These are phyloP conservation scores for Lycium barbarum DNA, from an alignment of 257 asterid species.

Conservation along the genomic window DNA sequence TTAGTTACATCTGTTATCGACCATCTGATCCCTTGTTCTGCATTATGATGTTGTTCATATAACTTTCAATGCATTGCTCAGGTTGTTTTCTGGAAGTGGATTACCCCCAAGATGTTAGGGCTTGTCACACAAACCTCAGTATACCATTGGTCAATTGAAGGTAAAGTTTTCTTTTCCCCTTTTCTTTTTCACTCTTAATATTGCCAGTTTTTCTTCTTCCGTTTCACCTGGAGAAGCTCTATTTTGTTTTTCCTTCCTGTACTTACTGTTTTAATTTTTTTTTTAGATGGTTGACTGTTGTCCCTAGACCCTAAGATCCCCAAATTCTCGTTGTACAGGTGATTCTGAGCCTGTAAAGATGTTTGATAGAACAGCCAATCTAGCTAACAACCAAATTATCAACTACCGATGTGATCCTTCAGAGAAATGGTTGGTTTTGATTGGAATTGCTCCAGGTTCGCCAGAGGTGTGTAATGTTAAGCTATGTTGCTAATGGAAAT, in stretches of 20 bases:
- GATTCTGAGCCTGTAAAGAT: slow-evolving; percentile 94
- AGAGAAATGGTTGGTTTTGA: slow-evolving; percentile 97
- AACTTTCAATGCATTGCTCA: slow-evolving; percentile 30
- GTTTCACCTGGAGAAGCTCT: background rate
- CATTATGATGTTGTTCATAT: slow-evolving; percentile 20
- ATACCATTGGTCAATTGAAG: slow-evolving; percentile 96
- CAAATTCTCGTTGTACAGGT: slow-evolving; percentile 52
- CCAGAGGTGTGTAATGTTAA: slow-evolving; percentile 70
- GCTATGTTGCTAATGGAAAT: slow-evolving; percentile 12
- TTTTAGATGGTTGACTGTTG: background rate
- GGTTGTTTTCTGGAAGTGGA: slow-evolving; percentile 99
- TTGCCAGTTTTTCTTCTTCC: background rate
- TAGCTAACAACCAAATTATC: slow-evolving; percentile 90
- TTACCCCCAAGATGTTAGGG: slow-evolving; percentile 90
- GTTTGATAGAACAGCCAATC: slow-evolving; percentile 95
- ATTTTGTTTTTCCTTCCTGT: background rate
- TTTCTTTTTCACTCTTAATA: background rate
- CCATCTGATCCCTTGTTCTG: background rate
- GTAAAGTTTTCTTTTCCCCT: slow-evolving; percentile 41
- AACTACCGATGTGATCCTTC: slow-evolving; percentile 97
- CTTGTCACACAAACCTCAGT: slow-evolving; percentile 95
- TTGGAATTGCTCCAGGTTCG: slow-evolving; percentile 98
- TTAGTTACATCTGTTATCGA: background rate
- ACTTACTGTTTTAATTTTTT: background rate
- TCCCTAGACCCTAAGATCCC: background rate